Evolutionary conservation across 106 monocot species (phyloP).

Genomic region (Acorus calamus): DNA sequence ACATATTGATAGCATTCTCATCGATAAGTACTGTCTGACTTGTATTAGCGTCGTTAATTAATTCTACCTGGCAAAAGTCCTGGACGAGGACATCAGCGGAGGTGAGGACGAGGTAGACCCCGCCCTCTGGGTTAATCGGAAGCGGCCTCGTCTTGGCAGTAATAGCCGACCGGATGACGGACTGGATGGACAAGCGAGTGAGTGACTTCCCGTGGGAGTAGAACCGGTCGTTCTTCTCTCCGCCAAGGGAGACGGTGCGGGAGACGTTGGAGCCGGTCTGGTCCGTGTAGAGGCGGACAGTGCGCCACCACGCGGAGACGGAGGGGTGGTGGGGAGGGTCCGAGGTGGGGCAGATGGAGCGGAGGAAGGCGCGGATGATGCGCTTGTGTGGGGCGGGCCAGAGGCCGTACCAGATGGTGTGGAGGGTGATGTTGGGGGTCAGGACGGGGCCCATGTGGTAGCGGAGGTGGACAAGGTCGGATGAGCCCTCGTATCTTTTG

Average conservation of each 20-base stretch:
- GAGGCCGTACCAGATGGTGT: conserved; percentile 29
- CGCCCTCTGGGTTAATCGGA: conserved; percentile 17
- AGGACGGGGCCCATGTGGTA: conserved; percentile 34
- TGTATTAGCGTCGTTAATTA: no score
- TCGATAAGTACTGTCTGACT: no score
- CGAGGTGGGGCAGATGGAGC: conserved; percentile 18
- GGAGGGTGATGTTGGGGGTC: conserved; percentile 18
- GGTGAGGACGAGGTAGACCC: conserved; percentile 23
- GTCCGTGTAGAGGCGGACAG: conserved; percentile 26
- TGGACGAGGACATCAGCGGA: conserved; percentile 22
- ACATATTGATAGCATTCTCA: no score
- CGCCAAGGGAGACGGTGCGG: conserved; percentile 4
- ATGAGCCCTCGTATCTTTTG: neutral
- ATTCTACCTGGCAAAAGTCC: conserved; percentile 20
- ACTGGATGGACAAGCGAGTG: conserved; percentile 15
- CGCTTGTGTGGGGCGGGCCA: conserved; percentile 15
- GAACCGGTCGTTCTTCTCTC: conserved; percentile 11
- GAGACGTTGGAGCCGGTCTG: conserved; percentile 20
- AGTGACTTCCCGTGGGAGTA: conserved; percentile 24
- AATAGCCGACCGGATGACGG: conserved; percentile 21
- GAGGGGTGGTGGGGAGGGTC: conserved; percentile 4
- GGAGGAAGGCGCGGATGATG: conserved; percentile 22
- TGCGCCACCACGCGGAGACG: conserved; percentile 26
- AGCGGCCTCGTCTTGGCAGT: conserved; percentile 5
- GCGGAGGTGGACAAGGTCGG: conserved; percentile 15